Percentiles rank a stretch among this genome's conserved stretches.
Evolutionary conservation across 2,329 filamentous ascomycete genomes (phyloP).

Genomic region (Lasiodiplodia sp.): DNA sequence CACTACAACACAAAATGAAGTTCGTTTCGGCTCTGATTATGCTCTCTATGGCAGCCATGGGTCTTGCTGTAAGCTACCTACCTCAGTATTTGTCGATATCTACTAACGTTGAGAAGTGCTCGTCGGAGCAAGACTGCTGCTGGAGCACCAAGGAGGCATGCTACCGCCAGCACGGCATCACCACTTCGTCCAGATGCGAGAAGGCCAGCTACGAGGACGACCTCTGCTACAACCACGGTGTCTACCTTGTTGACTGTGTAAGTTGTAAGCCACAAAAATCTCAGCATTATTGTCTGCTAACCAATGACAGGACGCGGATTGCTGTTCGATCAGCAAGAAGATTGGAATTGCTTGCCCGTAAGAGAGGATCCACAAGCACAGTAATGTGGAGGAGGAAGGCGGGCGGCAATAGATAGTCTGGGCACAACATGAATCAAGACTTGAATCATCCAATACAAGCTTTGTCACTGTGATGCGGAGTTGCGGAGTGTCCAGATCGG

Average conservation of each 20-base stretch:
- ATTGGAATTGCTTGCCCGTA: not conserved
- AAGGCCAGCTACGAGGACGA: not conserved
- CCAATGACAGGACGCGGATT: not conserved
- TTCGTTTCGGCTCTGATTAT: not conserved
- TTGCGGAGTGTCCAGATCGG: not conserved
- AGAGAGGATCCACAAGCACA: not conserved
- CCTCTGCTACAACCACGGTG: slow-evolving; percentile 12
- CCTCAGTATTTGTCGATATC: rapidly evolving
- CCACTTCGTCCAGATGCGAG: not conserved
- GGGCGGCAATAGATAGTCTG: not conserved
- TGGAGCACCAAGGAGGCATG: slow-evolving; percentile 10
- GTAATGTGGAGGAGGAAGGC: not conserved
- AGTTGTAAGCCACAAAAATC: not conserved
- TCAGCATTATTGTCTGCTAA: not conserved
- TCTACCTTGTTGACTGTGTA: slow-evolving; percentile 1
- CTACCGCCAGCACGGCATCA: not conserved
- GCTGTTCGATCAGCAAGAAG: not conserved
- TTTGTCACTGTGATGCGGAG: not conserved
- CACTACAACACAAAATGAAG: not conserved
- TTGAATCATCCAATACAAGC: not conserved
- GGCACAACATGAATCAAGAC: not conserved
- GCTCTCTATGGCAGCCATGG: not conserved
- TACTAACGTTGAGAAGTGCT: not conserved
- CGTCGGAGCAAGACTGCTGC: slow-evolving; percentile 2
- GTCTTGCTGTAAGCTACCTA: not conserved